Base-by-base conservation (phyloP, 106 monocot genomes). In the Ottelia alismoides region DNA sequence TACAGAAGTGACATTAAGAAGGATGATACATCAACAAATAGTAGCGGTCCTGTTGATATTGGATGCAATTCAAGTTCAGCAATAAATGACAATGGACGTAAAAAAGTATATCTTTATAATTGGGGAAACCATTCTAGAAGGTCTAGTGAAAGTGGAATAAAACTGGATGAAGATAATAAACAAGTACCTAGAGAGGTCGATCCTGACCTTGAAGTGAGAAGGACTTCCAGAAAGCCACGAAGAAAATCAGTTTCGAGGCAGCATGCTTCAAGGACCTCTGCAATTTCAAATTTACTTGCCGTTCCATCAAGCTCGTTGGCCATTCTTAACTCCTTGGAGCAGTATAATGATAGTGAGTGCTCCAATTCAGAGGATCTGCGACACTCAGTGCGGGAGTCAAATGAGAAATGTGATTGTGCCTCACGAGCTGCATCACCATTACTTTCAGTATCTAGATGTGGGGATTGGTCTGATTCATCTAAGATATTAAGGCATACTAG, bases 71-170 rank as follows among this genome's bases (percentile, higher is more conserved):
- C 52, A 30, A 26, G 14, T 58, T 11, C 46, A 25, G 57, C 62
- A 52, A 82, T 70, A 56, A 31, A 23, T 62, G 81, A 67, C 16
- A 74, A 65, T 27, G 56, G 25, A 55, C 17, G 45, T 21, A 84
- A 78, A 59, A 84, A 73, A 45, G 81, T 82, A 16, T 82, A 79
- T 52, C 81, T 96, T 27, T 89, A 70, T 57, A 96, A 96, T 40
- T 96, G 88, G 96, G 76, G 48, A 56, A 45, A 76, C 59, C 65
- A 72, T 65, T 88, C 81, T 44, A 53, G 65, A 28, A 89, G 69
- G 62, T 82, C 89, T 14, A 79, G 59, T 61, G 84, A 76, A 4
- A 76, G 66, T 74, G 79, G 56, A 25, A 55, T 72, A 28, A 76
- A 76, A 57, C 20, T 70, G 56, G 72, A 71, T 62, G 66, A 61